Base-by-base conservation (phyloP, 2,329 filamentous ascomycete genomes). In the Fusarium praegraminearum region DNA sequence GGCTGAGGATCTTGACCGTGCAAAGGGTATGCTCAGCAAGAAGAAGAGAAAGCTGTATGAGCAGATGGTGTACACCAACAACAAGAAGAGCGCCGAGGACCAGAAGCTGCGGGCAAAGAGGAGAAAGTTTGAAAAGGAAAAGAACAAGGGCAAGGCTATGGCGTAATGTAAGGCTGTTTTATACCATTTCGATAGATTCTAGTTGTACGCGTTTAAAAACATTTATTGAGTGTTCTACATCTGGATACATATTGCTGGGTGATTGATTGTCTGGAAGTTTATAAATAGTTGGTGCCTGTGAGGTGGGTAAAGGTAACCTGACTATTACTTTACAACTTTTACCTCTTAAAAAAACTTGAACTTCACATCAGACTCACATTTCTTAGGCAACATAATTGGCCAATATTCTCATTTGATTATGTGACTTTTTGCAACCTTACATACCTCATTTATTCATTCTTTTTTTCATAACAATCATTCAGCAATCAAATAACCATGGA, bases 1-100 rank as follows among this genome's bases (percentile, higher is more conserved):
- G 77, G 90, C 91, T 6, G 96, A 98, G 80, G 94, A 98, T 75
- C 81, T 97, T 62, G 94, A 97, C 80, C 87, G 95, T 68, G 91
- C 93, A 79, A 98, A 97, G 89, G 96, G 97, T 84, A 99, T 99
- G 96, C 90, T 98, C 85, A 93, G 92, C 80, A 93, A 97, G 81
- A 96, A 97, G 88, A 99, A 98, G 90, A 87, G 96, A 76, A 98
- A 98, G 89, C 84, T 98, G 76, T 91, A 95, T 73, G 96, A 98
- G 85, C 96, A 98, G 85, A 99, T 99, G 93, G 87, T 94, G 77
- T 97, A 97, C 82, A 94, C 90, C 67, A 97, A 98, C 82, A 94
- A 91, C 83, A 94, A 96, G 87, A 93, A 93, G 85, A 95, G 95
- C 73, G 91, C 90, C 28, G 93, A 97, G 83, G 93, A 95, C 49